Conservation (phyloP, 257 asterid species). For the Solanum sitiens region DNA sequence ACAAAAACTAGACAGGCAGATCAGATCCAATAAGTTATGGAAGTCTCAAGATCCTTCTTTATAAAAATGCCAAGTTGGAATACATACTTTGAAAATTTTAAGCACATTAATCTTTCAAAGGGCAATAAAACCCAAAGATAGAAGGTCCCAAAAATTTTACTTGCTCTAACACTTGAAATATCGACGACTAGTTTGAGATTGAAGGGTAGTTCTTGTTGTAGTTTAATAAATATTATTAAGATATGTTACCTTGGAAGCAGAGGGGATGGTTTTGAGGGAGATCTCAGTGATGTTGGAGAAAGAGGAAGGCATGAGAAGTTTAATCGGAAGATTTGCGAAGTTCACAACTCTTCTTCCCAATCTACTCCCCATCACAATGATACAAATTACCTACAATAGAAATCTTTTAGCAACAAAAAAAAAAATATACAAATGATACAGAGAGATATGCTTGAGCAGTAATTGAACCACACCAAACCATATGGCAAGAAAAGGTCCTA, state of each 20-base stretch:
- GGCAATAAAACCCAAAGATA: neutral
- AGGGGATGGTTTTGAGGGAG: slow-evolving; percentile 90
- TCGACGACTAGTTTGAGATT: neutral
- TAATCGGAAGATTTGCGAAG: slow-evolving; percentile 78
- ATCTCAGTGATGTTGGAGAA: slow-evolving; percentile 74
- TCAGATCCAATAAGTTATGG: neutral
- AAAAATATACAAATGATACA: neutral
- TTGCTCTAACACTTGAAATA: slow-evolving; percentile 2
- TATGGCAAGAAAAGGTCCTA: neutral
- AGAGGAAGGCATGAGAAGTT: slow-evolving; percentile 83
- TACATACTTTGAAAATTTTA: neutral
- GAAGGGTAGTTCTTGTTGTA: neutral
- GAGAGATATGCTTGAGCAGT: neutral
- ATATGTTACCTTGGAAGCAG: slow-evolving; percentile 49
- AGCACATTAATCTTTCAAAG: neutral
- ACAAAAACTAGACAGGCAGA: neutral
- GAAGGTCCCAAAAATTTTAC: slow-evolving; percentile 2
- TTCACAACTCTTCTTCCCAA: slow-evolving; percentile 72
- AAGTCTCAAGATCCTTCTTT: neutral
- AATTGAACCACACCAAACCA: neutral
- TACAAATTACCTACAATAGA: neutral
- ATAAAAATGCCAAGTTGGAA: neutral
- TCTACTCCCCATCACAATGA: slow-evolving; percentile 51
- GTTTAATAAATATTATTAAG: neutral
- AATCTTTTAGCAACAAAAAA: neutral